A percentile compares a stretch with the other conserved stretches of the same genome.
phyloP scores from a whole-genome alignment of 495 filamentous ascomycete species.

The Lindgomyces ingoldianus region DNA sequence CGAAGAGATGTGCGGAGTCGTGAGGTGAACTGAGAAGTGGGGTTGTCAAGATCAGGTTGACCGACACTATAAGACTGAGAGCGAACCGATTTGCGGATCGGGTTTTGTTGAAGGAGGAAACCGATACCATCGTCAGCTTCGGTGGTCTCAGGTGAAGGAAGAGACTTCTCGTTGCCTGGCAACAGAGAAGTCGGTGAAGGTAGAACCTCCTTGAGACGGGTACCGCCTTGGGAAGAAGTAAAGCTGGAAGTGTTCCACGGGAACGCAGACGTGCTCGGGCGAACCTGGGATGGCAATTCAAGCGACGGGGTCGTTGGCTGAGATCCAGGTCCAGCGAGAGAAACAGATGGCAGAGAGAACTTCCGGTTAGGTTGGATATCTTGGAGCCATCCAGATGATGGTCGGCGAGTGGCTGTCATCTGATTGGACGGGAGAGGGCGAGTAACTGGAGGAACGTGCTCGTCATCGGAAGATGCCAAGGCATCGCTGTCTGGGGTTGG shows the following conservation, averaged over 20 bases:
- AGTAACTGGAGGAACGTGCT: conserved; percentile 16
- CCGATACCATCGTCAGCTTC: conserved; percentile 27
- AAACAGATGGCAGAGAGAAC: conserved; percentile 27
- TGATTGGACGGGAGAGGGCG: neutral
- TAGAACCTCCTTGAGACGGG: conserved; percentile 30
- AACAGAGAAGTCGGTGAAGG: conserved; percentile 30
- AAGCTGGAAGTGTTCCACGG: conserved; percentile 31
- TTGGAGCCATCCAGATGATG: conserved; percentile 34
- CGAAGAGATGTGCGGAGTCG: conserved; percentile 41
- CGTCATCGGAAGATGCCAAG: conserved; percentile 37
- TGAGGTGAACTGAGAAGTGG: conserved; percentile 12
- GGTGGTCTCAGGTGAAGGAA: conserved; percentile 23
- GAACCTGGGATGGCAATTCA: conserved; percentile 4
- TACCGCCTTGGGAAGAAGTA: neutral
- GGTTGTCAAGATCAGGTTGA: conserved; percentile 73
- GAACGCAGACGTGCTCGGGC: conserved; percentile 12
- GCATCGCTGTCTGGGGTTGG: conserved; percentile 40
- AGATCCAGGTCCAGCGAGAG: conserved; percentile 28
- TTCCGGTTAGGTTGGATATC: conserved; percentile 36
- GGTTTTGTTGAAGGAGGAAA: conserved; percentile 26
- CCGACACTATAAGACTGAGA: conserved; percentile 98
- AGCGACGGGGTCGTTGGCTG: conserved; percentile 34
- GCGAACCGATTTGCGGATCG: conserved; percentile 47
- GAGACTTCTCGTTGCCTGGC: neutral
- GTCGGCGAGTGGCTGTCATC: conserved; percentile 12